A percentile compares a stretch with the other conserved stretches of the same genome.
phyloP scores from a whole-genome alignment of 345 rosid genomes.

The Corchorus capsularis region DNA sequence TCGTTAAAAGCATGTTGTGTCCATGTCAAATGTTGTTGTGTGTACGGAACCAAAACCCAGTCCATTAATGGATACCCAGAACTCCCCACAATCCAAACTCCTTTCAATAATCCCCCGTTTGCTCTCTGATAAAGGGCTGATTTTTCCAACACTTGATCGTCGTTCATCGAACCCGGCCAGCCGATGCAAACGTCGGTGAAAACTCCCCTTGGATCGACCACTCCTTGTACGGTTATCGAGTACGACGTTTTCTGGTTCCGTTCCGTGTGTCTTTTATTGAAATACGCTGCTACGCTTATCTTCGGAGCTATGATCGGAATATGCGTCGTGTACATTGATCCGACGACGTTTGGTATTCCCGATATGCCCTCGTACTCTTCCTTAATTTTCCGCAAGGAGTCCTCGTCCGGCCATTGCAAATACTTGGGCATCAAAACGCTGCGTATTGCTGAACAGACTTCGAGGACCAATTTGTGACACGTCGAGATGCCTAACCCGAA shows the following conservation, averaged over 20 bases:
- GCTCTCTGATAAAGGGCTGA: conserved; percentile 73
- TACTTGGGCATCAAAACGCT: conserved; percentile 78
- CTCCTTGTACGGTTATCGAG: conserved; percentile 74
- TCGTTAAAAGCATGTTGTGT: conserved; percentile 81
- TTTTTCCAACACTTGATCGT: conserved; percentile 79
- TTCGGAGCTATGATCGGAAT: conserved; percentile 86
- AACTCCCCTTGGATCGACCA: conserved; percentile 65
- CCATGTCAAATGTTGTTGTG: conserved; percentile 78
- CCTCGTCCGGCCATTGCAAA: conserved; percentile 78
- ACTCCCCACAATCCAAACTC: conserved; percentile 72
- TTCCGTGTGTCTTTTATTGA: conserved; percentile 75
- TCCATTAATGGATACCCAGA: conserved; percentile 68
- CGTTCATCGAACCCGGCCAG: conserved; percentile 88
- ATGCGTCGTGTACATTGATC: conserved; percentile 83
- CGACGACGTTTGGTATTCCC: conserved; percentile 69
- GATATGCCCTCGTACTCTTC: conserved; percentile 50
- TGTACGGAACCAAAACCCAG: conserved; percentile 82
- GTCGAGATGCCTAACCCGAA: conserved; percentile 85
- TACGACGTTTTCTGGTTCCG: conserved; percentile 80
- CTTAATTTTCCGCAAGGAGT: conserved; percentile 41
- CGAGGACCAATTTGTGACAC: conserved; percentile 75
- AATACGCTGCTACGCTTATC: conserved; percentile 70
- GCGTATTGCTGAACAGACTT: conserved; percentile 75
- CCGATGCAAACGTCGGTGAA: conserved; percentile 86
- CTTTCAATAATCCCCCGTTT: conserved; percentile 59